Conservation (phyloP, 345 rosid species). For the Lepidium sativum region DNA sequence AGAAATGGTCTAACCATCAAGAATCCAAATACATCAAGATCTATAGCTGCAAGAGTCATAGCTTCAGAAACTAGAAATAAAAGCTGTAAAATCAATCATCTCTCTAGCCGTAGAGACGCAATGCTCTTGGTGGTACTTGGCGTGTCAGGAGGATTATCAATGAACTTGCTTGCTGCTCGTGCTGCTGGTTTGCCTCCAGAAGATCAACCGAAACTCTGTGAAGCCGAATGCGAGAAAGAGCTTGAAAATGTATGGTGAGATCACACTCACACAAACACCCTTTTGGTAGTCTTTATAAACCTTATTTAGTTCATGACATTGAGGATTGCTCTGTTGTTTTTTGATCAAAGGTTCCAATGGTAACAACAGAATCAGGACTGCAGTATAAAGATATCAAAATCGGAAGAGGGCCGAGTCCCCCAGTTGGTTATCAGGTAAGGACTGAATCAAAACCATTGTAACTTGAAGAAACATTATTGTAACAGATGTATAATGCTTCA, state of each 20-base stretch:
- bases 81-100: background rate
- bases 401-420: slow-evolving; percentile 82
- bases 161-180: slow-evolving; percentile 28
- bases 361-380: slow-evolving; percentile 83
- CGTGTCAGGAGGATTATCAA: slow-evolving; percentile 33
- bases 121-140: slow-evolving; percentile 52
- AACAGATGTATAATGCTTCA: background rate
- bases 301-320: background rate
- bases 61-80: slow-evolving; percentile 28
- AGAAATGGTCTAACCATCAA: slow-evolving; percentile 15
- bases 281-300: background rate
- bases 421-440: slow-evolving; percentile 78
- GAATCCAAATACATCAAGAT: slow-evolving; percentile 22
- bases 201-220: slow-evolving; percentile 68
- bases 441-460: background rate
- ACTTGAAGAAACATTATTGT: background rate
- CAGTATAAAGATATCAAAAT: slow-evolving; percentile 88
- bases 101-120: slow-evolving; percentile 46
- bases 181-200: slow-evolving; percentile 93
- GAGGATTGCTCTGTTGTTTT: background rate
- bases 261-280: slow-evolving; percentile 32
- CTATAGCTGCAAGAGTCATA: slow-evolving; percentile 17
- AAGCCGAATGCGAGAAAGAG: slow-evolving; percentile 71
- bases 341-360: slow-evolving; percentile 59
- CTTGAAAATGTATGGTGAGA: slow-evolving; percentile 99